Percentiles rank a stretch among this genome's conserved stretches.
Conservation (phyloP, 148 eudicot genomes). For the Persicaria tinctoria region DNA sequence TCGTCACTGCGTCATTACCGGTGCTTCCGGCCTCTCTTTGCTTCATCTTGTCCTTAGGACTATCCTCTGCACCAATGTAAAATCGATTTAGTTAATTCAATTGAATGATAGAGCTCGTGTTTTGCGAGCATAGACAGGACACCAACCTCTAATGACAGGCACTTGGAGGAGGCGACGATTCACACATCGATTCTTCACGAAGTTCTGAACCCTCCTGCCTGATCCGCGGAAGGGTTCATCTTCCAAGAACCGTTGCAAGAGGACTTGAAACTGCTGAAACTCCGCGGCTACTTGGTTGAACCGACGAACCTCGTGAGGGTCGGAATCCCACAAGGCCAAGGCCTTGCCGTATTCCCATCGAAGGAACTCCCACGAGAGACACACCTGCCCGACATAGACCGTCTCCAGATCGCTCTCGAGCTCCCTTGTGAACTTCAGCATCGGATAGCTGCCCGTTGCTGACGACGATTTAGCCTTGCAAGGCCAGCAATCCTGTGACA, state of each 20-base stretch:
- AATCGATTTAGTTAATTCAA: background rate
- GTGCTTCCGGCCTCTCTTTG: conserved; percentile 26
- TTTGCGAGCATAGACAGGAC: background rate
- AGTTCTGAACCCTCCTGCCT: conserved; percentile 45
- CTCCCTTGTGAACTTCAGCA: conserved; percentile 50
- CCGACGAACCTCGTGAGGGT: conserved; percentile 37
- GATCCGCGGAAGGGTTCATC: conserved; percentile 84
- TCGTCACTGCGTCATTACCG: conserved; percentile 54
- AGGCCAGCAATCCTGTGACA: conserved; percentile 43
- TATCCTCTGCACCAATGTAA: conserved; percentile 49
- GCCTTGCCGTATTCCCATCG: conserved; percentile 92
- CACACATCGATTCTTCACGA: conserved; percentile 59
- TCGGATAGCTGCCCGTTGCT: conserved; percentile 30
- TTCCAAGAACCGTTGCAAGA: conserved; percentile 68
- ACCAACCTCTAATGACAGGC: conserved; percentile 76
- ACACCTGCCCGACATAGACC: conserved; percentile 89
- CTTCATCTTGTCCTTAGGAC: conserved; percentile 39
- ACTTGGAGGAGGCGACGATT: conserved; percentile 77
- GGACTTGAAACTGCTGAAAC: conserved; percentile 94
- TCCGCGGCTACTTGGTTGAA: conserved; percentile 83
- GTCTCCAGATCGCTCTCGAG: conserved; percentile 66
- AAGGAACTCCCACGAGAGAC: conserved; percentile 93
- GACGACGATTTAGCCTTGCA: conserved; percentile 31
- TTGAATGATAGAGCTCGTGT: background rate
- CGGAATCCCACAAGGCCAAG: conserved; percentile 72